Conservation (phyloP, 805 yeast species). For the Wickerhamiella azymoides region DNA sequence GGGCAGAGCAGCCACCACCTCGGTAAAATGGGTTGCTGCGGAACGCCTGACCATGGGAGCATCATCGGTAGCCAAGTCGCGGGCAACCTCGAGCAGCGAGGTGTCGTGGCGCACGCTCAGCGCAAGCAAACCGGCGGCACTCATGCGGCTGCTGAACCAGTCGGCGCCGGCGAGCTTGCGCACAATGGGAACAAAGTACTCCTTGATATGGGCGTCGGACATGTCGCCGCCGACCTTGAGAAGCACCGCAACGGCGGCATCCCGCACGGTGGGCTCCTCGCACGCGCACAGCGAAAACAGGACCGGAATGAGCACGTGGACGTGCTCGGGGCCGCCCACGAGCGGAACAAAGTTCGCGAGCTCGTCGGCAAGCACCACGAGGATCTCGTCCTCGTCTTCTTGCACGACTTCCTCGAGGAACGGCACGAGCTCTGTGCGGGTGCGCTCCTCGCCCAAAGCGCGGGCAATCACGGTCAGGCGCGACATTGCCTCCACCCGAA, state of each 20-base stretch:
- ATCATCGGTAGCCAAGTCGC: constrained; percentile 69
- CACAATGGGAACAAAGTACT: constrained; percentile 60
- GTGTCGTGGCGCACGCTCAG: constrained; percentile 33
- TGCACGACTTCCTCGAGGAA: constrained; percentile 53
- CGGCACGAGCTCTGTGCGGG: constrained; percentile 78
- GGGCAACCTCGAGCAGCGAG: constrained; percentile 48
- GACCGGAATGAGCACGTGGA: constrained; percentile 43
- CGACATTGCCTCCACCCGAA: constrained; percentile 89
- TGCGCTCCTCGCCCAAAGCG: constrained; percentile 88
- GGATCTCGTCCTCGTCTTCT: constrained; percentile 97
- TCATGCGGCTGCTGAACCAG: constrained; percentile 89
- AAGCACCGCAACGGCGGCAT: constrained; percentile 79
- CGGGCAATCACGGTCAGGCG: constrained; percentile 86
- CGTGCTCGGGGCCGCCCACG: constrained; percentile 68
- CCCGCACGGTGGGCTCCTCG: constrained; percentile 94
- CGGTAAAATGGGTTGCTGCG: constrained; percentile 76
- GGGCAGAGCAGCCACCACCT: constrained; percentile 43
- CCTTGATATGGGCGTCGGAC: constrained; percentile 43
- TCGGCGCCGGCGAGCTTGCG: constrained; percentile 69
- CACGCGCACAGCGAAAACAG: constrained; percentile 76
- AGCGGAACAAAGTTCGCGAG: constrained; percentile 76
- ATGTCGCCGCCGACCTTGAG: constrained; percentile 55
- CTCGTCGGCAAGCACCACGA: constrained; percentile 84
- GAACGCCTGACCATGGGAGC: constrained; percentile 97
- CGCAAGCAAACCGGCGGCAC: constrained; percentile 79